Evolutionary conservation across 1,284 basidiomycete species (phyloP).

Genomic region (Trichosporon sp.): DNA sequence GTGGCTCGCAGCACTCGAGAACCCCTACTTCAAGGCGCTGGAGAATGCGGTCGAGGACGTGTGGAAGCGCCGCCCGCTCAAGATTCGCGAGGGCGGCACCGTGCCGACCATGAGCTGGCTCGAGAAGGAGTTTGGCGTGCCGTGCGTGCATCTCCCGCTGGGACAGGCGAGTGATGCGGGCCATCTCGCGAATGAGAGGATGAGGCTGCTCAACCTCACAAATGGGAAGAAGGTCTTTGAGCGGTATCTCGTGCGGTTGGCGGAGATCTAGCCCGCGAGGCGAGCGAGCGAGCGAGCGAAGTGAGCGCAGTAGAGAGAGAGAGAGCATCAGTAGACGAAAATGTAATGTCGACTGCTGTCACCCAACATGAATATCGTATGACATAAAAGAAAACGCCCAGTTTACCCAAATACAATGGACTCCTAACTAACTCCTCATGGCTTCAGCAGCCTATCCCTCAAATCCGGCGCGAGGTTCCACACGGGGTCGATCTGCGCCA

Average conservation of each 20-base stretch:
- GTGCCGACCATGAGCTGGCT: conserved; percentile 90
- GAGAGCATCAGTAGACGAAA: not conserved
- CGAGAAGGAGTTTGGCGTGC: conserved; percentile 76
- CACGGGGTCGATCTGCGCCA: conserved; percentile 66
- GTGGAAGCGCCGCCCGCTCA: conserved; percentile 80
- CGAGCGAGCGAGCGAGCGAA: no score
- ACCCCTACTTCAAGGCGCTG: conserved; percentile 78
- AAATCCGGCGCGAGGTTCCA: conserved; percentile 71
- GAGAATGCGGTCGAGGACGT: conserved; percentile 79
- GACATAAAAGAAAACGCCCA: not conserved
- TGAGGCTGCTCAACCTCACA: conserved; percentile 56
- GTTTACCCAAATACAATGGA: not conserved
- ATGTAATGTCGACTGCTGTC: not conserved
- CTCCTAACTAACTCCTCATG: not conserved
- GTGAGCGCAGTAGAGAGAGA: no score
- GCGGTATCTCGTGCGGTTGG: conserved; percentile 46
- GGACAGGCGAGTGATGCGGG: conserved; percentile 55
- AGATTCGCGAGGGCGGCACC: conserved; percentile 86
- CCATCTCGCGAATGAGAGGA: conserved; percentile 58
- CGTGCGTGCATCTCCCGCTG: conserved; percentile 55
- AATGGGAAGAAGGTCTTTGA: conserved; percentile 56
- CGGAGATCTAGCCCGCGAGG: conserved; percentile 30
- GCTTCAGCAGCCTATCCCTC: conserved; percentile 63
- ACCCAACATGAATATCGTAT: not conserved
- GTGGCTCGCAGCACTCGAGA: conserved; percentile 89